Evolutionary conservation across 1,284 basidiomycete species (phyloP), one percentile per base, ranked within the genome.

Genomic region (Salmacisia buchloeana): DNA sequence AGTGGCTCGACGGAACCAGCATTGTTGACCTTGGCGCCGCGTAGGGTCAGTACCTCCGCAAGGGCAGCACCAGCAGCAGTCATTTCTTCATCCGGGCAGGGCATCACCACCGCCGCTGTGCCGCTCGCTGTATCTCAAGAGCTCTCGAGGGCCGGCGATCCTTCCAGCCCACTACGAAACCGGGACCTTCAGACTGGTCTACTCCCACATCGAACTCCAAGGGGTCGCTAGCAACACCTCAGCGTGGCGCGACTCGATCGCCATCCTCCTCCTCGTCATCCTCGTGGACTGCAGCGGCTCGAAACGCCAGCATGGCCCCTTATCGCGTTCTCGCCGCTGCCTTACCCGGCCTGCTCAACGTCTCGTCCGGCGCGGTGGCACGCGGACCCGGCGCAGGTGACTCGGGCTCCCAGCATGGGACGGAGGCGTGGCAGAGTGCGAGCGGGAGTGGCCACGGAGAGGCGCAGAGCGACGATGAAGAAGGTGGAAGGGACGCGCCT

Each of bases 301-400:
- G 49, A 7, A 31, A n/a, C 27, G 49, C 49, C 25, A 54, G 49
- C 21, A 54, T 54, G 49, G 49, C 49, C 6, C 49, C 49, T 3
- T 54, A 54, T 54, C 49, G 49, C 15, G 49, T 33, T 12, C 27
- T 54, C 9, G 49, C 49, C 18, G 49, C 49, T 18, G 49, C 49
- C 1, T 33, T 54, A 31, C 49, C 49, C 6, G 34, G 31, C 21
- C 49, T 54, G 49, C 49, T 54, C 27, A 54, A 54, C 18, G 7
- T 23, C 1, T 52, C 49, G 15, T 21, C 39, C 18, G 23, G n/a
- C n/a, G n/a, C 25, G 23, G 18, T 33, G 21, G 7, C 9, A 27
- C 23, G 23, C 27, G 23, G 15, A 25, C 27, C 18, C 13, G 46
- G 12, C n/a, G 46, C 27, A 5, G n/a, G 13, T 1, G 46, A 31